Evolutionary conservation across 139 green algal genomes (phyloP).

Genomic region (Haematococcus lacustris): DNA sequence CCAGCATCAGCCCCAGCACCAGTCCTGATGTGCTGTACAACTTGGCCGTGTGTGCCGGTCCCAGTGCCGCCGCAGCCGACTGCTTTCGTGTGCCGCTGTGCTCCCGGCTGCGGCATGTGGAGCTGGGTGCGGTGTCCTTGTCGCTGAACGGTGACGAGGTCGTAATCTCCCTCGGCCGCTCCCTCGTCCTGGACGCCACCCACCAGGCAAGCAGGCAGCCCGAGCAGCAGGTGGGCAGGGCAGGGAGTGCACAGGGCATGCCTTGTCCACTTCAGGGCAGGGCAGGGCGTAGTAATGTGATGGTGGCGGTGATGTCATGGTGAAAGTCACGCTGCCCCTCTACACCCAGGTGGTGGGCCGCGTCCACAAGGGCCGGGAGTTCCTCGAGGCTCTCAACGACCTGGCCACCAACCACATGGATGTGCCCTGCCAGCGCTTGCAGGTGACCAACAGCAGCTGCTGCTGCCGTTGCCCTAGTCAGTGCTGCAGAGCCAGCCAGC

Average conservation of each 20-base stretch:
- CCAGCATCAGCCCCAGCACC: no score
- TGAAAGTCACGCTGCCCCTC: neutral
- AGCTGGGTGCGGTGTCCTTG: slow-evolving; percentile 44
- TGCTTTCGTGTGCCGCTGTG: slow-evolving; percentile 19
- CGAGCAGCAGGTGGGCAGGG: neutral
- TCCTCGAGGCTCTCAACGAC: slow-evolving; percentile 38
- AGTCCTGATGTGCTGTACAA: no score
- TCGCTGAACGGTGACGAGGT: slow-evolving; percentile 42
- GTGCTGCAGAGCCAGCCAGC: neutral
- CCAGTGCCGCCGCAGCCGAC: slow-evolving; percentile 13
- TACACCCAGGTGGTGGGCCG: slow-evolving; percentile 52
- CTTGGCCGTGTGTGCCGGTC: no score
- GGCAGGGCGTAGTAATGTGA: neutral
- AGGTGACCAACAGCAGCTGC: neutral
- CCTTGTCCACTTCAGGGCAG: neutral
- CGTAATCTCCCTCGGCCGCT: slow-evolving; percentile 37
- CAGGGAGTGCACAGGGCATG: neutral
- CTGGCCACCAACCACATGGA: slow-evolving; percentile 37
- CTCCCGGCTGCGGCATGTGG: slow-evolving; percentile 28
- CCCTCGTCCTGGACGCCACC: slow-evolving; percentile 44
- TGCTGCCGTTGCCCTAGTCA: neutral
- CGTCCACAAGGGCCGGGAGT: slow-evolving; percentile 31
- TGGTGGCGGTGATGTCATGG: neutral
- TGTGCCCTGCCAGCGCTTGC: slow-evolving; percentile 24
- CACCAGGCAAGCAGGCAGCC: no score